Base-by-base conservation (phyloP, 2,329 filamentous ascomycete species). In the Ascochyta lentis region DNA sequence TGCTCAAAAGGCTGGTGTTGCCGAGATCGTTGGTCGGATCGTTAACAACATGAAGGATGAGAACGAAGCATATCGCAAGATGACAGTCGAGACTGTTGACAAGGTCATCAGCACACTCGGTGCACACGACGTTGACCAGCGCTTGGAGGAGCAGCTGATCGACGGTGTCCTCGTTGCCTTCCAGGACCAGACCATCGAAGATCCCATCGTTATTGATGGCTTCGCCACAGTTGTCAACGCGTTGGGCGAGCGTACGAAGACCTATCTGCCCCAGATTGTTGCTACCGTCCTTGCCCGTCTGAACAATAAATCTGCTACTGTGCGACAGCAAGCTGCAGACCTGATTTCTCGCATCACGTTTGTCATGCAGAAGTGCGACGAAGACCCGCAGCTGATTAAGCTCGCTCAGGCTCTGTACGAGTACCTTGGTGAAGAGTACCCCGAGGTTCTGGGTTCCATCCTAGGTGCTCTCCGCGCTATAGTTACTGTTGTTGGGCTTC, bases 361-460 rank as follows among this genome's bases (percentile, higher is more conserved):
- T 84, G 94, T 98, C 46, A 98, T 99, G 93, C 96, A 96, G 79
- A 93, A 98, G 78, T 99, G 95, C 72, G 93, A 92, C 46, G 94
- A 99, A 76, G 95, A 99, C 76, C 90, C 90, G 1, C 84, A 98
- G 48, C 95, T 99, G 88, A 92, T 92, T 67, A 97, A 97, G 78
- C 87, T 99, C 33, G 92, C 94, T 66, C 84, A 96, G 52, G 93
- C 97, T 10, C 84, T 99, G 22, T 99, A 99, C 81, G 95, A 99
- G 78, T 98, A 98, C 72, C 86, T 99, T 0, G 95, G 95, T 76
- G 95, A 99, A 80, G 95, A 99, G 76, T 99, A 99, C 70, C 95
- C 95, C 1, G 95, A 99, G 77, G 95, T 99, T 23, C 85, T 99
- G 10, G 95, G 95, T 57, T 98, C 94, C 3, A 99, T 99, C 67